Base-by-base conservation (phyloP, 2,329 filamentous ascomycete species). In the Cyphellophora attinorum region DNA sequence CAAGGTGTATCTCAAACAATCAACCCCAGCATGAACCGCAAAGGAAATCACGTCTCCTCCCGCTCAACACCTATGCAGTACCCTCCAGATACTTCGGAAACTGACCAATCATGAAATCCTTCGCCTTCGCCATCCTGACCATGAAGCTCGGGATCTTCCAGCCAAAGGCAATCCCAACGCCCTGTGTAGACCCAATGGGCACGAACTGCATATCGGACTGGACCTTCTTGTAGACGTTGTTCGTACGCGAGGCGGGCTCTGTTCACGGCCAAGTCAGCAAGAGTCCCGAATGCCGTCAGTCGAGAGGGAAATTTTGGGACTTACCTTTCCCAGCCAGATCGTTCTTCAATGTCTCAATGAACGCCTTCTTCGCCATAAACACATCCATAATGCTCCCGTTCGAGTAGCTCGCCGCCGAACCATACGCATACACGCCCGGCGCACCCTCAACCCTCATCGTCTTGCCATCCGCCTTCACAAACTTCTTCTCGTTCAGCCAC, bases 401-500 rank as follows among this genome's bases (percentile, higher is more conserved):
- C 4, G 47, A 47, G 29, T 51, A 51, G 40, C 41, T 49, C 19
- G 25, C 48, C n/a, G 47, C 48, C 10, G 41, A 21, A 6, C 48
- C 48, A 32, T 45, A 37, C 29, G 33, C 35, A 33, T 51, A 51
- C 15, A 51, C 48, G 21, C 42, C 40, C 6, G 34, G 45, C 19
- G 47, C 45, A 11, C 35, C 47, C 5, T 40, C 37, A 6, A 49
- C 47, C 19, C 48, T 45, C 15, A 51, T 43, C 15, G 48, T 51
- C 6, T 41, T 35, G 11, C 35, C 44, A 45, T 74, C 63, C 5
- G 64, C 67, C 16, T 55, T 55, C 29, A 78, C 63, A 51, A 65
- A 68, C 11, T 65, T 66, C n/a, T 50, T 40, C 1, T 55, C 51
- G 39, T 62, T 55, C 3, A 76, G 58, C 27, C 71, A 61, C 5